Conservation (phyloP, 306 rosid species). For the Canavalia ensiformis region DNA sequence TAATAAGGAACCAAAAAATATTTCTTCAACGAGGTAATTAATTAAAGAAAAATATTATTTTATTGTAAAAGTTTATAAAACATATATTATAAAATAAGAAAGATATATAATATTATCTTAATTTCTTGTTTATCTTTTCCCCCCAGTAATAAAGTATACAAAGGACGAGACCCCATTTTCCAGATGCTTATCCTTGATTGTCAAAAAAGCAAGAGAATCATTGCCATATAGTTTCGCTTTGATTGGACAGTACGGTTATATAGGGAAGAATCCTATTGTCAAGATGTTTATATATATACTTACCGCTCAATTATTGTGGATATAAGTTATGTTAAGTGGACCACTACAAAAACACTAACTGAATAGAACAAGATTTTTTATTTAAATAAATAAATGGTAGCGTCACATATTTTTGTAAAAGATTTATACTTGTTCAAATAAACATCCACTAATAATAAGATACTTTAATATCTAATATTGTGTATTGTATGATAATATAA, state of each 20-base stretch:
- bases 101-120: neutral
- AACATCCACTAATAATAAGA: no score
- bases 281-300: neutral
- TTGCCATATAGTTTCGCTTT: slow-evolving; percentile 27
- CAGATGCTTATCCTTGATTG: slow-evolving; percentile 10
- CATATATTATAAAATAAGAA: neutral
- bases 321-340: neutral
- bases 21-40: no score
- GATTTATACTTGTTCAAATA: no score
- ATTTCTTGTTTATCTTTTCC: neutral
- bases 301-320: neutral
- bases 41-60: no score
- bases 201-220: neutral
- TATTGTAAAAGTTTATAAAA: neutral
- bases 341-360: neutral
- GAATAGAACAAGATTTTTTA: neutral
- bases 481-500: no score
- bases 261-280: neutral
- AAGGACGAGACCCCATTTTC: slow-evolving; percentile 24
- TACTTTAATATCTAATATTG: no score
- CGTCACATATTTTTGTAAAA: no score
- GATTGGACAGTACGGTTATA: slow-evolving; percentile 10
- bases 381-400: no score
- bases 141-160: neutral
- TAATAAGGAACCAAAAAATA: no score